phyloP scores from a whole-genome alignment of 179 eudicot species.

The Silene noctiflora region DNA sequence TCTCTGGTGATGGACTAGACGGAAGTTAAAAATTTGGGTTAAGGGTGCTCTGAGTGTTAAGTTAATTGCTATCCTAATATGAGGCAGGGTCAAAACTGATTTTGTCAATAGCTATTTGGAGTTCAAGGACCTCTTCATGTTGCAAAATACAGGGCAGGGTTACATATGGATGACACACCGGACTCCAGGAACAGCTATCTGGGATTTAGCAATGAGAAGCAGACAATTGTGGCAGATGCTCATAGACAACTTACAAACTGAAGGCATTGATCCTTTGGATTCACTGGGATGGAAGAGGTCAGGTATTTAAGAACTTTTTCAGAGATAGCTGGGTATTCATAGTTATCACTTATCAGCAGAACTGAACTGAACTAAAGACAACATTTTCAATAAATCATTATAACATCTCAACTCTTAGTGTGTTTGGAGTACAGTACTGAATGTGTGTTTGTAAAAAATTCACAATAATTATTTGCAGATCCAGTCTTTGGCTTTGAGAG shows the following conservation, averaged over 20 bases:
- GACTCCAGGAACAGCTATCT: conserved; percentile 54
- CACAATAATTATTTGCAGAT: neutral
- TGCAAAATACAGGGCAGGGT: conserved; percentile 63
- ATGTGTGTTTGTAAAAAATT: neutral
- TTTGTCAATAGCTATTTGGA: neutral
- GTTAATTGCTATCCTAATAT: neutral
- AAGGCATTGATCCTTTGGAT: conserved; percentile 57
- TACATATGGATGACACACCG: conserved; percentile 81
- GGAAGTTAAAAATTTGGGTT: neutral
- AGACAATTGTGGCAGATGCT: conserved; percentile 65
- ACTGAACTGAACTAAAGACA: neutral
- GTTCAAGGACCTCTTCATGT: neutral
- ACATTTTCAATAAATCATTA: neutral
- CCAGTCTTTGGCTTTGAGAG: neutral
- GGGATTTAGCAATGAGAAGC: conserved; percentile 80
- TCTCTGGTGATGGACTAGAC: too few species aligned
- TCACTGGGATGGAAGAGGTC: conserved; percentile 80
- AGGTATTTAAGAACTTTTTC: conserved; percentile 33
- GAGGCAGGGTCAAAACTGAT: neutral
- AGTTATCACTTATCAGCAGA: neutral
- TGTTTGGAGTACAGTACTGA: neutral
- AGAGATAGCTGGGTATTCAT: neutral
- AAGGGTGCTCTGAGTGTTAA: neutral
- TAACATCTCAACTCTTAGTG: neutral
- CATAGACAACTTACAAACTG: conserved; percentile 41